Conservation (phyloP, 371 early-diverging fungal species). For the Globomyces sp. region DNA sequence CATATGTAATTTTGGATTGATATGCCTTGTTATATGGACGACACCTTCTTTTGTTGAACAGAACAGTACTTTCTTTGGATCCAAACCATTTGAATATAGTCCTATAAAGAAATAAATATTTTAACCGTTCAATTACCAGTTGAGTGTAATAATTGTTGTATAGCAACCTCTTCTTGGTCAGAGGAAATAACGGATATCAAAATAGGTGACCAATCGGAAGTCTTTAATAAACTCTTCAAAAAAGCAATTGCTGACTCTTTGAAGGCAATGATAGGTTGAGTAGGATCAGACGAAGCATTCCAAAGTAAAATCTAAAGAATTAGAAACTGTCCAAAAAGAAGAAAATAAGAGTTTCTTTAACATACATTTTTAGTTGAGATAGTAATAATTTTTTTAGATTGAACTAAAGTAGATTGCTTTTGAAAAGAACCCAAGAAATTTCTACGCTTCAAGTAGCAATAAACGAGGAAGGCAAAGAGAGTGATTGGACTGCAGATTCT, state of each 20-base stretch:
- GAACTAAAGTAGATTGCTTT: no score
- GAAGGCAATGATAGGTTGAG: neutral
- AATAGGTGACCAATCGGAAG: no score
- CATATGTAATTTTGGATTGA: neutral
- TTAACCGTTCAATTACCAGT: neutral
- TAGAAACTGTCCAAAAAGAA: neutral
- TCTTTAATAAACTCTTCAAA: neutral
- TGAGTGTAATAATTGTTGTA: neutral
- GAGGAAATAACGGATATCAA: neutral
- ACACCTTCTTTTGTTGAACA: neutral
- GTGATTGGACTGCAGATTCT: no score
- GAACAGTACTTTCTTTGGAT: neutral
- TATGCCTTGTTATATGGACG: constrained; percentile 3
- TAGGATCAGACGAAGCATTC: constrained; percentile 2
- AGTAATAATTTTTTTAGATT: no score
- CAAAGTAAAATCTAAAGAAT: constrained; percentile 7
- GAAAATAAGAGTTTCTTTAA: neutral
- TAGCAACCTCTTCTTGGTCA: neutral
- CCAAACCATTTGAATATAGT: no score
- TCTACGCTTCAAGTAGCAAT: no score
- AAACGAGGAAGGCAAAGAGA: no score
- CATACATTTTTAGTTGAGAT: no score
- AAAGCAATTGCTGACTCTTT: neutral
- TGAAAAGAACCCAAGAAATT: no score
- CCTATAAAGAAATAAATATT: no score